Evolutionary conservation across 2,329 filamentous ascomycete species (phyloP).

Genomic region (Talaromyces sp.): DNA sequence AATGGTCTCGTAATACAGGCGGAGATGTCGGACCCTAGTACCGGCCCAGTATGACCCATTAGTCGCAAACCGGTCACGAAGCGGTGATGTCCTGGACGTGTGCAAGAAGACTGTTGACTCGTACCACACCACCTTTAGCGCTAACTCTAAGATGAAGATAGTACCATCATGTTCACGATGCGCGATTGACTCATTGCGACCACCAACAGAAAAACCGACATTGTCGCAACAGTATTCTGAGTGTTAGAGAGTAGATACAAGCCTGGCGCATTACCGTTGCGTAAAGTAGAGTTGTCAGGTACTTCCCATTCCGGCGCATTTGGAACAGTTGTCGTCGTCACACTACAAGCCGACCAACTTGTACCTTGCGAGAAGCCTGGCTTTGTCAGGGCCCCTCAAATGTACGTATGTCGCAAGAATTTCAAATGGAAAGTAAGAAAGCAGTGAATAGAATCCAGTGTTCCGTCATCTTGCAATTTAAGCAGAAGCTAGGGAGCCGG

Average conservation of each 20-base stretch:
- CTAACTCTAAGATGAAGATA: neutral
- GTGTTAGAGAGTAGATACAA: neutral
- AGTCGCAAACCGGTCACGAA: neutral
- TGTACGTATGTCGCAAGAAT: neutral
- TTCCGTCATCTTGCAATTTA: neutral
- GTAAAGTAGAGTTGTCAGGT: neutral
- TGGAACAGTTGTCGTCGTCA: neutral
- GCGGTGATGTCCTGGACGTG: neutral
- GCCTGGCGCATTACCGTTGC: neutral
- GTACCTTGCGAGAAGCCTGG: neutral
- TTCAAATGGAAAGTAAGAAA: neutral
- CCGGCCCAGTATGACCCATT: conserved; percentile 4
- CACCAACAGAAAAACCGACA: neutral
- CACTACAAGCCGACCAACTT: neutral
- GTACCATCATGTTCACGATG: neutral
- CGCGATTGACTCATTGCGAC: neutral
- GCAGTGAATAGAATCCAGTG: neutral
- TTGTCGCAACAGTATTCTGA: neutral
- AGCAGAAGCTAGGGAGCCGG: neutral
- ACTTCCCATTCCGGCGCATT: conserved; percentile 8
- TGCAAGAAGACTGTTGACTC: neutral
- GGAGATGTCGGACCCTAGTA: neutral
- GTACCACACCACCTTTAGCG: conserved; percentile 8
- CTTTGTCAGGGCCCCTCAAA: neutral
- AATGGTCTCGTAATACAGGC: neutral